phyloP scores from a whole-genome alignment of 179 eudicot species.

The Patellifolia procumbens region DNA sequence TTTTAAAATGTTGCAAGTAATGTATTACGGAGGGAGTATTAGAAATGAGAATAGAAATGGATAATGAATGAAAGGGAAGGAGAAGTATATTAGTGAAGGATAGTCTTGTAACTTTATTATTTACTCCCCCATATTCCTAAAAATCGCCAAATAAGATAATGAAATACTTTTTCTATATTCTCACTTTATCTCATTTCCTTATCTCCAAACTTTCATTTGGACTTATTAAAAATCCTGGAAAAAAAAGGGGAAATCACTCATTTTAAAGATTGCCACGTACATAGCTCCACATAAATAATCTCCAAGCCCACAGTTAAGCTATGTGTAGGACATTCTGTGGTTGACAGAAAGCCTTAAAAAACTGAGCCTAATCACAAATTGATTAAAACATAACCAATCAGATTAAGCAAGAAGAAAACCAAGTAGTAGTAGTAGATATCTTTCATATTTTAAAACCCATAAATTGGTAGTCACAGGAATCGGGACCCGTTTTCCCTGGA shows the following conservation, averaged over 20 bases:
- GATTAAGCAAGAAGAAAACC: conserved; percentile 2
- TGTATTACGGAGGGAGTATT: too few relatives aligned
- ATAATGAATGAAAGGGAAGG: too few relatives aligned
- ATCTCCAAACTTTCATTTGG: too few relatives aligned
- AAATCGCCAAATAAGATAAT: too few relatives aligned
- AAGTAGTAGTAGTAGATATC: conserved; percentile 13
- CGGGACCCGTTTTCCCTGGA: conserved; percentile 26
- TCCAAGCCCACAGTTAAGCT: conserved; percentile 31
- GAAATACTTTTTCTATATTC: too few relatives aligned
- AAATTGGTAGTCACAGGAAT: conserved; percentile 15
- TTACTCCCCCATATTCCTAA: too few relatives aligned
- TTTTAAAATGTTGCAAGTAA: too few relatives aligned
- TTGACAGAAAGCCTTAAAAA: conserved; percentile 24
- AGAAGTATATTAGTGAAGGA: too few relatives aligned
- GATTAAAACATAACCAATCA: conserved; percentile 35
- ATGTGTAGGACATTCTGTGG: conserved; percentile 41
- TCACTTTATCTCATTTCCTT: too few relatives aligned
- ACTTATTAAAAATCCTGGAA: background rate
- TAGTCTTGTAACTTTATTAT: too few relatives aligned
- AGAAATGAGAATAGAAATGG: too few relatives aligned
- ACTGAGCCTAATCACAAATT: conserved; percentile 33
- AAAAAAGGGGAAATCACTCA: background rate
- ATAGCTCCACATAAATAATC: conserved; percentile 21
- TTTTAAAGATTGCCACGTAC: conserved; percentile 23
- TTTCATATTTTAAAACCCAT: background rate